These are phyloP conservation scores for Bryoerythrophyllum caledonicum DNA, from an alignment of 225 moss, liverwort and hornwort species.

Conservation along the genomic window DNA sequence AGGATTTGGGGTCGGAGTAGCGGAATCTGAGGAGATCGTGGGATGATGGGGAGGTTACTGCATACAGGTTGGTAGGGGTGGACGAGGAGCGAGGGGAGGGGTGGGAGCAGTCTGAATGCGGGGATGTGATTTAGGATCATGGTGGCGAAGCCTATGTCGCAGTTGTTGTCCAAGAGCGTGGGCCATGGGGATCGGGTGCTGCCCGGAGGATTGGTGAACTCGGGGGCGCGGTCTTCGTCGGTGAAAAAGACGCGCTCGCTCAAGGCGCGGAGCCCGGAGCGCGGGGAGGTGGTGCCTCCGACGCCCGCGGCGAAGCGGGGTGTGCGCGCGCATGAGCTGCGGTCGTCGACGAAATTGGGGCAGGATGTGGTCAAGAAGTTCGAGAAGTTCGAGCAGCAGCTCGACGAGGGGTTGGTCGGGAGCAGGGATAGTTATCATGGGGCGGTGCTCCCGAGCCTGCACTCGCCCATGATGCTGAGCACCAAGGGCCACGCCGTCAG, in stretches of 20 bases:
- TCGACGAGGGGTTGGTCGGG: background rate
- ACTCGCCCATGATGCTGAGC: conserved; percentile 51
- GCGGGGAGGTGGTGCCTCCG: conserved; percentile 19
- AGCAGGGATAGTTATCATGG: conserved; percentile 12
- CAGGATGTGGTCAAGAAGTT: conserved; percentile 26
- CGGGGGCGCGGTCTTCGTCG: conserved; percentile 37
- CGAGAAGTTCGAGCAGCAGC: conserved; percentile 33
- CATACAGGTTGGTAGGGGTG: conserved; percentile 13
- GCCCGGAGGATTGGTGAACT: conserved; percentile 27
- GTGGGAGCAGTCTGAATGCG: conserved; percentile 26
- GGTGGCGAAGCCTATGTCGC: conserved; percentile 56
- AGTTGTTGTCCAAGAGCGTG: conserved; percentile 51
- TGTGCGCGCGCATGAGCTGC: conserved; percentile 18
- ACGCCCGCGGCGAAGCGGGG: conserved; percentile 17
- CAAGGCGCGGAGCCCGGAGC: conserved; percentile 35
- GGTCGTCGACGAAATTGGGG: conserved; percentile 8
- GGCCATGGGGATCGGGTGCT: conserved; percentile 37
- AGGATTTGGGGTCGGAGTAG: conserved; percentile 6
- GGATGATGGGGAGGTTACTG: background rate
- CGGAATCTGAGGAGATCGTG: conserved; percentile 18
- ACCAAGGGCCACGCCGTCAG: conserved; percentile 41
- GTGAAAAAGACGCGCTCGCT: conserved; percentile 44
- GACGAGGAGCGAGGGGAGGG: background rate
- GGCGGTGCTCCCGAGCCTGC: conserved; percentile 37
- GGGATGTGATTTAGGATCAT: conserved; percentile 35